These are phyloP conservation scores for Globisporangium alternatum DNA, from an alignment of 352 stramenopile species.

Conservation along the genomic window DNA sequence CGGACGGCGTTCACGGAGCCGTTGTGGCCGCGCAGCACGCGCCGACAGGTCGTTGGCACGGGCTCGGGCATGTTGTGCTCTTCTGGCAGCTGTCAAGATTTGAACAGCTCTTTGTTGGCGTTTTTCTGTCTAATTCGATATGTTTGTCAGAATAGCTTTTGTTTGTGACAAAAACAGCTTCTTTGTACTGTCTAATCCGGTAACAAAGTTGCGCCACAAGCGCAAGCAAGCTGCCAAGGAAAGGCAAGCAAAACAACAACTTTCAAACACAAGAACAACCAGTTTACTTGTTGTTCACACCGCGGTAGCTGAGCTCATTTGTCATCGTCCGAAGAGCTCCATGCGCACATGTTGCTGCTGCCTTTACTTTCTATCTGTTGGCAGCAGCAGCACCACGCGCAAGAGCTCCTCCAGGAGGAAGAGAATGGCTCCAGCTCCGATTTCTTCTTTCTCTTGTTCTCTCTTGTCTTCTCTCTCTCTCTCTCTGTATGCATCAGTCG, in stretches of 20 bases:
- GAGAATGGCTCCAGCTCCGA: constrained; percentile 19
- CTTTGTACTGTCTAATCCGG: too few species aligned
- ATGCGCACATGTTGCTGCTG: too few species aligned
- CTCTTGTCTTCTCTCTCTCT: constrained; percentile 11
- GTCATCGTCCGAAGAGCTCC: constrained; percentile 38
- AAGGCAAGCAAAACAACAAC: too few species aligned
- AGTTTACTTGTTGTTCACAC: not conserved
- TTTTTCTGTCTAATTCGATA: too few species aligned
- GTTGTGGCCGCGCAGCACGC: constrained; percentile 63
- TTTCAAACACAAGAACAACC: not conserved
- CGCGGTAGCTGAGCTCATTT: constrained; percentile 1
- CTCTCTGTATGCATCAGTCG: constrained; percentile 10
- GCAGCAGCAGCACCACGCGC: constrained; percentile 10
- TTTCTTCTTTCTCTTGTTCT: constrained; percentile 13
- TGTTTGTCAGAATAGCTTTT: too few species aligned
- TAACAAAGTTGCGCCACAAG: too few species aligned
- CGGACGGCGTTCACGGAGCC: constrained; percentile 73
- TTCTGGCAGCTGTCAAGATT: not conserved
- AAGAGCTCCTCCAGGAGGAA: constrained; percentile 37
- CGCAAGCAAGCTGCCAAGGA: too few species aligned
- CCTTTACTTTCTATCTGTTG: too few species aligned
- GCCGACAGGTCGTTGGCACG: constrained; percentile 37
- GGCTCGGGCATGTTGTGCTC: constrained; percentile 12
- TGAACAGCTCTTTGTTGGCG: not conserved
- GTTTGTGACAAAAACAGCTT: too few species aligned